Conservation (phyloP, 192 early-diverging fungal species). For the Endogone sp. region DNA sequence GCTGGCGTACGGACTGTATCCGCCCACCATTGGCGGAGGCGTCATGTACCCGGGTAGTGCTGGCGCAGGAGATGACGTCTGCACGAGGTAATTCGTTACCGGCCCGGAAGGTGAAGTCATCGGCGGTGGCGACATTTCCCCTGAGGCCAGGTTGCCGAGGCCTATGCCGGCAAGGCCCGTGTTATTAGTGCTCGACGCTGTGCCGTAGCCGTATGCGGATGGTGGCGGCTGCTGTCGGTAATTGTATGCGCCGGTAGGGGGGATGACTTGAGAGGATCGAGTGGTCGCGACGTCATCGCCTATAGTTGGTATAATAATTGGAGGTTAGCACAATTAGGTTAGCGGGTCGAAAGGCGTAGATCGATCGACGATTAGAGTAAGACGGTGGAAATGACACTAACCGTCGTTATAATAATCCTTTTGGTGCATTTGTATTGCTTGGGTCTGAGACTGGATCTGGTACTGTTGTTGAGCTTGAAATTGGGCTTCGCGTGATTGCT, state of each 20-base stretch:
- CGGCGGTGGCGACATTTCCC: not conserved
- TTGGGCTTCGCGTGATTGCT: slow-evolving; percentile 13
- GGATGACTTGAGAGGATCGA: not conserved
- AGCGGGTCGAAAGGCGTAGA: no score
- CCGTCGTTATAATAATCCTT: not conserved
- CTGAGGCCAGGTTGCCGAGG: not conserved
- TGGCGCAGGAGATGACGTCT: slow-evolving; percentile 7
- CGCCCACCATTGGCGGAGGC: slow-evolving; percentile 16
- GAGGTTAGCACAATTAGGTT: no score
- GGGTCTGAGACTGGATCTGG: slow-evolving; percentile 5
- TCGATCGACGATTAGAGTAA: no score
- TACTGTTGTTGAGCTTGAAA: slow-evolving; percentile 13
- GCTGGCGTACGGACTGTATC: slow-evolving; percentile 50
- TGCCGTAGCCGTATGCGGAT: not conserved
- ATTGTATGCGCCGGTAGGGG: slow-evolving; percentile 1
- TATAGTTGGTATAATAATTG: not conserved
- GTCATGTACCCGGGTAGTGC: slow-evolving; percentile 13
- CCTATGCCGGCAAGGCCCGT: not conserved
- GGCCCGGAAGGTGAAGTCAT: not conserved
- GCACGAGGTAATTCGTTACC: not conserved
- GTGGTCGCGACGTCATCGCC: slow-evolving; percentile 3
- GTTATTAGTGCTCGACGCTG: not conserved
- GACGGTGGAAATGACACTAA: no score
- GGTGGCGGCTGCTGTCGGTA: slow-evolving; percentile 4
- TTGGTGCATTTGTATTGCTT: not conserved